Evolutionary conservation across 768 basidiomycete species (phyloP), one percentile per base, ranked within the genome.

Genomic region (Leccinum sublutescens): DNA sequence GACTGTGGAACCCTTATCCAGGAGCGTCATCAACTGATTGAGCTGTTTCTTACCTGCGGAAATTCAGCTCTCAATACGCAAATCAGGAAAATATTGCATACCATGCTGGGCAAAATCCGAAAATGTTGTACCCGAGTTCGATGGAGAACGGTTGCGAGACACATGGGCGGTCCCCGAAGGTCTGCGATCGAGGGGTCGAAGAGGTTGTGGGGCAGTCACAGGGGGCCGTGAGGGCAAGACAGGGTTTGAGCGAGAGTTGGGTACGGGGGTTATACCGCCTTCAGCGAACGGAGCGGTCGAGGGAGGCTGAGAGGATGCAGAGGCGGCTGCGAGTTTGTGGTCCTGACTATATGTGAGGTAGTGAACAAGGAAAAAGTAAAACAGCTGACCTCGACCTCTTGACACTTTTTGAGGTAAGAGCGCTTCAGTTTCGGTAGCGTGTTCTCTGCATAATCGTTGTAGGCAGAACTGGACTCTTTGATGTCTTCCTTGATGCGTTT

Each of bases 401-500:
- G 85, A 69, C 91, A 93, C 73, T 92, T 95, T 77, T 87, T 92
- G 23, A 83, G 73, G 70, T 97, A 97, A 45, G 80, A 75, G 52
- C 85, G 80, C 76, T 93, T 95, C 54, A 95, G 75, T 66, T 85
- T 88, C 1, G 94, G 94, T 9, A 95, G 78, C n/a, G 81, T 77
- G 56, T 80, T 85, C 68, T 93, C 91, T 11, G 87, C 86, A 68
- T 86, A 94, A 33, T 96, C 94, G 33, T 82, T 82, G 72, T 96
- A 94, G 34, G 88, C 84, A 55, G 74, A 64, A n/a, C 78, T 78
- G 0, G 93, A 91, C 9, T 85, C 85, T 72, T 93, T 94, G 56
- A 95, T 74, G 69, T 95, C 94, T 68, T 96, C 94, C 71, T 90
- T 93, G 71, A 97, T 89, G 27, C 92, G 86, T 69, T 92, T 91